Percentiles rank a stretch among this genome's conserved stretches.
Conservation (phyloP, 2,329 filamentous ascomycete genomes). For the Fusarium nelsonii region DNA sequence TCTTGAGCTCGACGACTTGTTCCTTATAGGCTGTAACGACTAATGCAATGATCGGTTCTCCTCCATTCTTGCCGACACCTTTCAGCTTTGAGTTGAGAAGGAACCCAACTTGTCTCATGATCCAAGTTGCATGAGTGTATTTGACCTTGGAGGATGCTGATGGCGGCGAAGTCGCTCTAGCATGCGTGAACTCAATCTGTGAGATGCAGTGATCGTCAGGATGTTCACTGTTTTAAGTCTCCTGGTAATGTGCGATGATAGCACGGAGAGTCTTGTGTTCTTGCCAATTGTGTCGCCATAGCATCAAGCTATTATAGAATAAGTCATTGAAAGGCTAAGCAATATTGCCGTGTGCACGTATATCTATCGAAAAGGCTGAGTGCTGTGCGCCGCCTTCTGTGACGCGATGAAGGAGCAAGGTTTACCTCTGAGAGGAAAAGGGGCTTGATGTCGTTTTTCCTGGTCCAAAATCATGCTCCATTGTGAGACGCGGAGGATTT, state of each 20-base stretch:
- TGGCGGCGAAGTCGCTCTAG: background rate
- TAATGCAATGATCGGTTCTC: background rate
- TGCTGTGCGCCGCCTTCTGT: background rate
- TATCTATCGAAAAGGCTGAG: background rate
- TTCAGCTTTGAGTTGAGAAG: too few relatives aligned
- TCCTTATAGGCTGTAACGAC: background rate
- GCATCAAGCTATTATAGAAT: background rate
- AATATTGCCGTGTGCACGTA: background rate
- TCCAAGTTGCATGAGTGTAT: too few relatives aligned
- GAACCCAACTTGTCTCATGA: too few relatives aligned
- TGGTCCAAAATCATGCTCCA: background rate
- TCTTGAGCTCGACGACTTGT: background rate
- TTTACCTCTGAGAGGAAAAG: background rate
- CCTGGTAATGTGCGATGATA: background rate
- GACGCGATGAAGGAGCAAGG: background rate
- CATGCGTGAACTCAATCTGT: background rate
- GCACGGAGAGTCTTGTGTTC: background rate
- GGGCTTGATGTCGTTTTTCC: background rate
- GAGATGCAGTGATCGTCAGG: background rate
- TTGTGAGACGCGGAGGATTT: background rate
- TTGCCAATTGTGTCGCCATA: background rate
- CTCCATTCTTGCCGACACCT: background rate
- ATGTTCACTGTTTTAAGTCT: background rate
- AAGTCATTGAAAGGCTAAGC: background rate
- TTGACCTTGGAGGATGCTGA: background rate